Evolutionary conservation across 2,329 filamentous ascomycete genomes (phyloP), one percentile per base, ranked within the genome.

Genomic region (Fonsecaea monophora): DNA sequence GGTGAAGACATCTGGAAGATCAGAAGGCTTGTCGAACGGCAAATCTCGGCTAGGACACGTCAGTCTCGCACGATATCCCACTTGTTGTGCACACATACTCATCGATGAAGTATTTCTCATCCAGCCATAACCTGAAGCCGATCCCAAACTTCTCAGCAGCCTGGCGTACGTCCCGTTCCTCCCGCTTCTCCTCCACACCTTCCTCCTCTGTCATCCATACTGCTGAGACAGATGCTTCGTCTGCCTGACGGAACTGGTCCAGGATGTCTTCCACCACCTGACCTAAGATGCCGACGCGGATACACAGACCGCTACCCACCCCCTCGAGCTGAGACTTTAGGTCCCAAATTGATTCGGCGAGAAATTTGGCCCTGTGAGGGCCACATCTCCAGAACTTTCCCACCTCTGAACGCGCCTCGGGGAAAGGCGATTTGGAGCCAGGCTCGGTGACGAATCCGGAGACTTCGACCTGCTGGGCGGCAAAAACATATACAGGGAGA

Each of bases 31-130:
- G 2, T 83, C 74, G 55, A 91, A 82, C 0, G 86, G 84, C 0
- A 90, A 76, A 73, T 94, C 90, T 25, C 87, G 87, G 71, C 90
- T 93, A 62, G 4, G 15, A 30, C n/a, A 3, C 21, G 56, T 63
- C 59, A 68, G 66, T 42, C 55, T 40, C 13, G 35, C n/a, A 32
- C 35, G 34, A 50, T 7, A 32, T 30, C 6, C 30, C 57, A 9
- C 1, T 4, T 1, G 55, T 13, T 6, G 54, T 15, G 3, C 7
- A 13, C 30, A 85, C 90, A 78, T 80, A 94, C 91, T 94, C 90
- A 73, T 94, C 89, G 59, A 94, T 83, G 67, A 89, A 89, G 72
- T 91, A 94, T 75, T 94, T 94, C 77, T 93, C 91, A 72, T 94
- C 91, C 0, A 78, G 77, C 86, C 88, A 93, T 0, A 88, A 66